Evolutionary conservation across 768 basidiomycete genomes (phyloP).

Genomic region (Asterophora lycoperdoides): DNA sequence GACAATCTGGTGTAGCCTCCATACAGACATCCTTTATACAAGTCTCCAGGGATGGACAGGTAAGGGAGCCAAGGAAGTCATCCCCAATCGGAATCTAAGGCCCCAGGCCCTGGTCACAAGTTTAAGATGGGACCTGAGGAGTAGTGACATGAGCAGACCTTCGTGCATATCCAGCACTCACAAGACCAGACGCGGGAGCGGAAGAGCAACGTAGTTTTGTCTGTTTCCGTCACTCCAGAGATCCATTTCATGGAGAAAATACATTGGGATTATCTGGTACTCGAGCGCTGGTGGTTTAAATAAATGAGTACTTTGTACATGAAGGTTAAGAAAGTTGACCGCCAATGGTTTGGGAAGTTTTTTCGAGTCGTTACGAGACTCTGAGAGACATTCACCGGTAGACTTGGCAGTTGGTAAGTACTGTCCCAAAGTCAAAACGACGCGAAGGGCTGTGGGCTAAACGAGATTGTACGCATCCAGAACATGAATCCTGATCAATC

Average conservation of each 20-base stretch:
- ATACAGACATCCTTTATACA: constrained; percentile 7
- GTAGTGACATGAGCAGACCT: neutral
- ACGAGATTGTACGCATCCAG: no score
- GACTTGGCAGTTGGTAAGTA: no score
- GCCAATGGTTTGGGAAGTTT: neutral
- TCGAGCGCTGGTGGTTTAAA: neutral
- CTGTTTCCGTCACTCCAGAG: no score
- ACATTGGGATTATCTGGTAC: no score
- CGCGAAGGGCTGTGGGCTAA: no score
- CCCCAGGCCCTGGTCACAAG: constrained; percentile 3
- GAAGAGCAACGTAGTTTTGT: no score
- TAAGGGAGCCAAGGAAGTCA: constrained; percentile 9
- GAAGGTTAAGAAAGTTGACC: neutral
- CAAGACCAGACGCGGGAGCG: neutral
- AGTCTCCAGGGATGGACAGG: neutral
- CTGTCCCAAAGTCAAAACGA: no score
- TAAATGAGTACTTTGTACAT: neutral
- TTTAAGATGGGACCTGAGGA: constrained; percentile 1
- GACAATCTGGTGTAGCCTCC: neutral
- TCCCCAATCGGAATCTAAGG: constrained; percentile 6
- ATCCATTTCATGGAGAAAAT: neutral
- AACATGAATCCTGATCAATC: no score
- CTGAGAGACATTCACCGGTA: no score
- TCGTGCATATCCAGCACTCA: neutral
- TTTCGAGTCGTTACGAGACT: no score